These are phyloP conservation scores for Phytophthora cactorum DNA, from an alignment of 352 stramenopile species.

Conservation along the genomic window DNA sequence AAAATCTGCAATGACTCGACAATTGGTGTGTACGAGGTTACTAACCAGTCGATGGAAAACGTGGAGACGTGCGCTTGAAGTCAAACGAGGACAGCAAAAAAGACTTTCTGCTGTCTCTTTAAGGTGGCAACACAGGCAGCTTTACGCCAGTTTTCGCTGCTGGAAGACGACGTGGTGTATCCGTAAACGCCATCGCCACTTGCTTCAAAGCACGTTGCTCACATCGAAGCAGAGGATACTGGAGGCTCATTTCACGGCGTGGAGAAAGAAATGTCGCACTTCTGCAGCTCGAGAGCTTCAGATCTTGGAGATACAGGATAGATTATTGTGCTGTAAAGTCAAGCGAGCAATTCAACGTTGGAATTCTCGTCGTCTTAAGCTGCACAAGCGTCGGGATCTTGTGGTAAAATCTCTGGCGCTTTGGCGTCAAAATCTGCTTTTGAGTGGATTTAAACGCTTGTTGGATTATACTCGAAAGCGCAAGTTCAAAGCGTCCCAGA, in stretches of 20 bases:
- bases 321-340: slow-evolving; percentile 17
- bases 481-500: slow-evolving; percentile 8
- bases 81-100: slow-evolving; percentile 16
- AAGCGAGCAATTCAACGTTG: slow-evolving; percentile 24
- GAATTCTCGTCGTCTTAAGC: background rate
- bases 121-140: slow-evolving; percentile 35
- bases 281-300: background rate
- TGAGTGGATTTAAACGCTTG: slow-evolving; percentile 20
- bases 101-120: slow-evolving; percentile 23
- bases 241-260: slow-evolving; percentile 33
- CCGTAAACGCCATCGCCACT: slow-evolving; percentile 31
- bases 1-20: background rate
- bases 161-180: slow-evolving; percentile 47
- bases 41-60: slow-evolving; percentile 21
- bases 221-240: slow-evolving; percentile 24
- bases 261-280: slow-evolving; percentile 22
- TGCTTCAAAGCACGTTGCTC: slow-evolving; percentile 21
- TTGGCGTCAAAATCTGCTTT: slow-evolving; percentile 29
- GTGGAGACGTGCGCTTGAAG: slow-evolving; percentile 26
- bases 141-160: slow-evolving; percentile 32
- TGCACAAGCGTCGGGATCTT: slow-evolving; percentile 11
- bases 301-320: background rate
- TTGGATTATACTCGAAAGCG: slow-evolving; percentile 5
- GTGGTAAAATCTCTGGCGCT: slow-evolving; percentile 21
- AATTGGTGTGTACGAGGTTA: background rate